Percentiles rank a stretch among this genome's conserved stretches.
Conservation (phyloP, 805 yeast species). For the Spathaspora gorwiae region DNA sequence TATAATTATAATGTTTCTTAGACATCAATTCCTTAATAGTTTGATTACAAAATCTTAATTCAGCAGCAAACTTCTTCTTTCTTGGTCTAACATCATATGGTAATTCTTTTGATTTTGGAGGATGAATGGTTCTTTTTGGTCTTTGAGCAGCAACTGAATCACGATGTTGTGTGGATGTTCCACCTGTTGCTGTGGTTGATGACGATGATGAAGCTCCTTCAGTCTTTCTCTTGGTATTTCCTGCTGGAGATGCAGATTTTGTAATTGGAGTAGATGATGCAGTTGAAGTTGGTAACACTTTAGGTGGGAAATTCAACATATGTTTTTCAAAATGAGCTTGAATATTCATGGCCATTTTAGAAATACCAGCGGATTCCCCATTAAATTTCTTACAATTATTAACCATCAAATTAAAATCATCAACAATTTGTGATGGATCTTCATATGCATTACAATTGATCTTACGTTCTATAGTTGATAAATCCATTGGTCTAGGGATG, state of each 20-base stretch:
- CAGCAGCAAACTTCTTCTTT: constrained; percentile 86
- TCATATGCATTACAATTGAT: constrained; percentile 66
- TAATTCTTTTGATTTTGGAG: constrained; percentile 91
- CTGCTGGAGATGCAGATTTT: constrained; percentile 5
- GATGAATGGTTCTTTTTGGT: constrained; percentile 94
- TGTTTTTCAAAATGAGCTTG: constrained; percentile 93
- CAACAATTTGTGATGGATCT: constrained; percentile 60
- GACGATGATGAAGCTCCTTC: background rate
- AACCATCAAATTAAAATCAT: constrained; percentile 83
- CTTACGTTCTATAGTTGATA: constrained; percentile 84
- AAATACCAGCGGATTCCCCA: constrained; percentile 76
- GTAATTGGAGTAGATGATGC: constrained; percentile 11
- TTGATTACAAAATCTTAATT: constrained; percentile 78
- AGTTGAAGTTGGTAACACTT: constrained; percentile 23
- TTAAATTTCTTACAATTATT: constrained; percentile 78
- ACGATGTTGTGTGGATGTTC: background rate
- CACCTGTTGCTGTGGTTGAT: background rate
- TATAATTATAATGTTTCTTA: constrained; percentile 78
- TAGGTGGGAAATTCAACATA: constrained; percentile 83
- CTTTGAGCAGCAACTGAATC: constrained; percentile 76
- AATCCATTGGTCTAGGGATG: constrained; percentile 87
- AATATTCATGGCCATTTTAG: constrained; percentile 87
- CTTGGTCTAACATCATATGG: constrained; percentile 89
- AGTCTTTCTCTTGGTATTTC: constrained; percentile 17
- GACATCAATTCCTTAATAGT: constrained; percentile 76